phyloP scores from a whole-genome alignment of 208 protist species.

The Crithidia bombi region DNA sequence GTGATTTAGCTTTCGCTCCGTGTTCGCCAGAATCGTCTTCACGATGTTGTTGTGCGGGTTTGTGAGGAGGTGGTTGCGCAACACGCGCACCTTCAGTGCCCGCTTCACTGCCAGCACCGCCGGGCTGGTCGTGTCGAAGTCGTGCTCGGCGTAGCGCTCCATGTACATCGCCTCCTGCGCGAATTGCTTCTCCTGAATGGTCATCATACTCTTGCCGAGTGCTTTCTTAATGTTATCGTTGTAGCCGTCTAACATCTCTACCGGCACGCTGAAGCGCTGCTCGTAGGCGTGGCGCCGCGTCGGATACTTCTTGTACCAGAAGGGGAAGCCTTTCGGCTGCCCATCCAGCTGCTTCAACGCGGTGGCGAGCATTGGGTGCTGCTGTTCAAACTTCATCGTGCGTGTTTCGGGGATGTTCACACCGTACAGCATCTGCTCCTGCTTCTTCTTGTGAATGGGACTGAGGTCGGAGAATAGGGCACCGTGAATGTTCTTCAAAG shows the following conservation, averaged over 20 bases:
- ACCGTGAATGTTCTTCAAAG: conserved; percentile 91
- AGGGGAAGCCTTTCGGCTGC: conserved; percentile 89
- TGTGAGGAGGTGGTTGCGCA: conserved; percentile 90
- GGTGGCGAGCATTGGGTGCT: conserved; percentile 84
- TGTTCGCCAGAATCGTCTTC: conserved; percentile 81
- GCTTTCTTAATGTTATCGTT: conserved; percentile 78
- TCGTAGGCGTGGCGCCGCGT: conserved; percentile 92
- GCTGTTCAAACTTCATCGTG: conserved; percentile 79
- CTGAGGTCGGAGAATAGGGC: conserved; percentile 81
- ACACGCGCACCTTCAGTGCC: conserved; percentile 80
- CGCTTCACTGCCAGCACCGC: conserved; percentile 87
- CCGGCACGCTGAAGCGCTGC: conserved; percentile 86
- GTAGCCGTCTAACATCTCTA: conserved; percentile 92
- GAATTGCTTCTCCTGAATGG: conserved; percentile 87
- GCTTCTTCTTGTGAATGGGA: conserved; percentile 88
- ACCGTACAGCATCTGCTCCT: conserved; percentile 91
- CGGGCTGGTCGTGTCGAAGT: conserved; percentile 89
- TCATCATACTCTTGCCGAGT: conserved; percentile 84
- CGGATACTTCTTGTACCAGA: conserved; percentile 94
- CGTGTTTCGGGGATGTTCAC: conserved; percentile 83
- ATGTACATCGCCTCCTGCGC: conserved; percentile 92
- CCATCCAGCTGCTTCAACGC: conserved; percentile 76
- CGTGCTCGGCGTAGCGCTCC: conserved; percentile 91
- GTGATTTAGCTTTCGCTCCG: conserved; percentile 80
- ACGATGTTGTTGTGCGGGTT: conserved; percentile 94